These are phyloP conservation scores for Diutina rugosa DNA, from an alignment of 1,139 yeast species.

Conservation along the genomic window DNA sequence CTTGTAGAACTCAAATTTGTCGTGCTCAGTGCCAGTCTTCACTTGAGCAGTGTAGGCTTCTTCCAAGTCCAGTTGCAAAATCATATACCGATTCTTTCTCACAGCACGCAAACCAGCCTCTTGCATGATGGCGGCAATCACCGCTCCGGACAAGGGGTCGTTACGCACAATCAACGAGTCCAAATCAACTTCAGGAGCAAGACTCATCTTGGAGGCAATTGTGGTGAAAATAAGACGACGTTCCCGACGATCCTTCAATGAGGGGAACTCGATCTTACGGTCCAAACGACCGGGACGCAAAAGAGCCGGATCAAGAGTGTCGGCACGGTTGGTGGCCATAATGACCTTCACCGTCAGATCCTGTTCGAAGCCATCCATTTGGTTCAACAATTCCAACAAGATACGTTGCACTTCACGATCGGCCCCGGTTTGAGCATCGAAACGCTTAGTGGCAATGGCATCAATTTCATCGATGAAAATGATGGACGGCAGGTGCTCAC, in stretches of 20 bases:
- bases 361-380: slow-evolving; percentile 99
- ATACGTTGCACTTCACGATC: slow-evolving; percentile 99
- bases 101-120: slow-evolving; percentile 99
- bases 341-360: slow-evolving; percentile 90
- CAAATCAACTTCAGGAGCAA: slow-evolving; percentile 94
- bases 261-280: slow-evolving; percentile 95
- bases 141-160: slow-evolving; percentile 95
- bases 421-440: slow-evolving; percentile 98
- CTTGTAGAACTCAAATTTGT: slow-evolving; percentile 95
- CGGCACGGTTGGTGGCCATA: slow-evolving; percentile 98
- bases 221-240: slow-evolving; percentile 93
- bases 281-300: slow-evolving; percentile 98
- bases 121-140: slow-evolving; percentile 98
- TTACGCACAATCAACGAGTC: slow-evolving; percentile 91
- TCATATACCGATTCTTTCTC: slow-evolving; percentile 93
- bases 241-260: slow-evolving; percentile 91
- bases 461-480: slow-evolving; percentile 97
- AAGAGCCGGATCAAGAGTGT: slow-evolving; percentile 93
- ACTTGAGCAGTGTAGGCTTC: slow-evolving; percentile 97
- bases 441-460: slow-evolving; percentile 97
- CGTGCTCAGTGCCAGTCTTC: slow-evolving; percentile 89
- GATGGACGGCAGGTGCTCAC: slow-evolving; percentile 94
- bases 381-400: slow-evolving; percentile 86
- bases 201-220: slow-evolving; percentile 92
- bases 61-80: slow-evolving; percentile 88